These are phyloP conservation scores for Raffaelea arxii DNA, from an alignment of 2,329 filamentous ascomycete species.

Conservation along the genomic window DNA sequence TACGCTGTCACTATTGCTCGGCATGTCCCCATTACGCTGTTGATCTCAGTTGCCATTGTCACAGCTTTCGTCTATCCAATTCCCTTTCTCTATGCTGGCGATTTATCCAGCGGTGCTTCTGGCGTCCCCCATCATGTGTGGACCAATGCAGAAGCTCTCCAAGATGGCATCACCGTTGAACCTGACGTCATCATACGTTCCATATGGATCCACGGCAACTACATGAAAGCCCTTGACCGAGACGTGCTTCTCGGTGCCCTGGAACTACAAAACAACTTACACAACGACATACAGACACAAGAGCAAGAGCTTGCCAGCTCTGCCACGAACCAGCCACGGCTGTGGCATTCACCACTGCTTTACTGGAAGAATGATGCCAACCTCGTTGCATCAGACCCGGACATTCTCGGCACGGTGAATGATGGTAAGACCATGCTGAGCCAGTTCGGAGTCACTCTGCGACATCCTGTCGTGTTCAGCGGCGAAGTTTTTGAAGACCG, in stretches of 20 bases:
- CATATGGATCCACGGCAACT: constrained; percentile 71
- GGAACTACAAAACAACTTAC: constrained; percentile 61
- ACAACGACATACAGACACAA: too few relatives aligned
- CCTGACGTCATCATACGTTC: constrained; percentile 75
- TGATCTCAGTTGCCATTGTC: constrained; percentile 63
- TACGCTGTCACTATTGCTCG: constrained; percentile 63
- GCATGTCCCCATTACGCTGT: constrained; percentile 64
- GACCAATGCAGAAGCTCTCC: constrained; percentile 61
- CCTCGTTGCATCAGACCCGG: constrained; percentile 45
- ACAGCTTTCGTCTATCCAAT: constrained; percentile 65
- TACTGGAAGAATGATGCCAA: constrained; percentile 66
- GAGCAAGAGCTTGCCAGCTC: constrained; percentile 54
- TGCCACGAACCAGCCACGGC: constrained; percentile 56
- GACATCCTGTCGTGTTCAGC: constrained; percentile 72
- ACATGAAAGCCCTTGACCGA: constrained; percentile 64
- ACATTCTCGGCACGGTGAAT: constrained; percentile 63
- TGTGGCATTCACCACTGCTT: constrained; percentile 72
- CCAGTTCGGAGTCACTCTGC: constrained; percentile 60
- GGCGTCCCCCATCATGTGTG: constrained; percentile 71
- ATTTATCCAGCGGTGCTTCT: constrained; percentile 60
- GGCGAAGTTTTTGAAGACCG: constrained; percentile 67
- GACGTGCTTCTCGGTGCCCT: constrained; percentile 57
- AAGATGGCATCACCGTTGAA: constrained; percentile 33
- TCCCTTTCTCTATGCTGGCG: constrained; percentile 63
- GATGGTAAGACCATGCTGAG: too few relatives aligned